phyloP scores from a whole-genome alignment of 805 yeast genomes.

The Tetrapisispora arboricola region DNA sequence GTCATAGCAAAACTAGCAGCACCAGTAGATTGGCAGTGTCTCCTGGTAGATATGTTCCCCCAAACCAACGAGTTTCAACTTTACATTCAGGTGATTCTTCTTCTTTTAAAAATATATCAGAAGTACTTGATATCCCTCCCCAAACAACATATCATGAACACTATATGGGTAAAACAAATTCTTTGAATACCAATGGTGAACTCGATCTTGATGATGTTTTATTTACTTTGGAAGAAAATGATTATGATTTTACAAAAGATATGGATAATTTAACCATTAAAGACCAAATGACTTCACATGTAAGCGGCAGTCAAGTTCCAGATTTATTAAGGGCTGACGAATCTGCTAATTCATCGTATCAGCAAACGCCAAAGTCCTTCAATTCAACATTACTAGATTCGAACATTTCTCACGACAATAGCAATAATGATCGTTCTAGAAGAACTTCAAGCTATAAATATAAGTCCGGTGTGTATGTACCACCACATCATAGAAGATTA shows the following conservation, averaged over 20 bases:
- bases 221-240: slow-evolving; percentile 29
- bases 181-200: slow-evolving; percentile 7
- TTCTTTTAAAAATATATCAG: slow-evolving; percentile 18
- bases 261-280: slow-evolving; percentile 17
- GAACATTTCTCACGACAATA: neutral
- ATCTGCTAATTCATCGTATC: neutral
- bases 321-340: slow-evolving; percentile 21
- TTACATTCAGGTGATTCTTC: slow-evolving; percentile 11
- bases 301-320: slow-evolving; percentile 14
- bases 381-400: neutral
- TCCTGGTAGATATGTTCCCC: slow-evolving; percentile 55
- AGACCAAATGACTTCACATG: slow-evolving; percentile 8
- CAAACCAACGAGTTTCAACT: slow-evolving; percentile 4
- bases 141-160: slow-evolving; percentile 14
- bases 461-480: slow-evolving; percentile 33
- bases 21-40: slow-evolving; percentile 17
- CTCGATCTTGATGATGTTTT: slow-evolving; percentile 27
- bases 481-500: slow-evolving; percentile 43
- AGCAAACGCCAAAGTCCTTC: neutral
- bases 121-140: slow-evolving; percentile 12
- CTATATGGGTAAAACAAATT: slow-evolving; percentile 7
- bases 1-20: slow-evolving; percentile 4
- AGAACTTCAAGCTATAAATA: slow-evolving; percentile 8
- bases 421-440: slow-evolving; percentile 1
- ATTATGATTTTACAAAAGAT: slow-evolving; percentile 21